Conservation (phyloP, 2,329 filamentous ascomycete species). For the Pseudonectria foliicola region DNA sequence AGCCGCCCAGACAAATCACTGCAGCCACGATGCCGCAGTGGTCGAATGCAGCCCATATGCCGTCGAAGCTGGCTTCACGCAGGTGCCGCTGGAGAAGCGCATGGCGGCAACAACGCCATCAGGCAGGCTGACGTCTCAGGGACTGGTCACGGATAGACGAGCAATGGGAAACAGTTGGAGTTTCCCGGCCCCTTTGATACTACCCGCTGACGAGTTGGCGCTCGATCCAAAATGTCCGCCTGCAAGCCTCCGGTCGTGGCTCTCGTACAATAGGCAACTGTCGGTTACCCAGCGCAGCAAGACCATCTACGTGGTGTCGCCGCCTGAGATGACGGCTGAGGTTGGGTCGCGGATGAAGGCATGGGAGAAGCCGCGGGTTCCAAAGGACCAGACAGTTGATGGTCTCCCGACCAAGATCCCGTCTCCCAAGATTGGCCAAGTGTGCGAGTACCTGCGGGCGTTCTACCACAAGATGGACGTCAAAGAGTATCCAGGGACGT, state of each 20-base stretch:
- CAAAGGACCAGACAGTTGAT: not conserved
- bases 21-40: conserved; percentile 1
- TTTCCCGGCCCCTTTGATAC: conserved; percentile 52
- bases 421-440: conserved; percentile 21
- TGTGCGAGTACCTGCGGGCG: conserved; percentile 31
- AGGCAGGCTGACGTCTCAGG: conserved; percentile 15
- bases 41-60: conserved; percentile 10
- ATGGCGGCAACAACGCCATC: conserved; percentile 7
- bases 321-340: conserved; percentile 33
- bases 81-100: conserved; percentile 5
- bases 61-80: conserved; percentile 7
- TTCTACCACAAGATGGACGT: conserved; percentile 50
- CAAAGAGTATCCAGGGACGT: conserved; percentile 29
- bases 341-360: conserved; percentile 29
- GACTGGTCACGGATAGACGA: conserved; percentile 6
- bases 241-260: conserved; percentile 48
- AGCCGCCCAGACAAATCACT: not conserved
- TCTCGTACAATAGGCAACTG: conserved; percentile 38
- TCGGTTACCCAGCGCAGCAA: conserved; percentile 36
- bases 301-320: conserved; percentile 46
- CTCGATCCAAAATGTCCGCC: conserved; percentile 42
- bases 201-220: conserved; percentile 53
- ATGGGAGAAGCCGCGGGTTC: conserved; percentile 33
- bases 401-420: conserved; percentile 6
- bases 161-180: conserved; percentile 17